phyloP scores from a whole-genome alignment of 495 filamentous ascomycete genomes.

The Hypoxylon perforatum region DNA sequence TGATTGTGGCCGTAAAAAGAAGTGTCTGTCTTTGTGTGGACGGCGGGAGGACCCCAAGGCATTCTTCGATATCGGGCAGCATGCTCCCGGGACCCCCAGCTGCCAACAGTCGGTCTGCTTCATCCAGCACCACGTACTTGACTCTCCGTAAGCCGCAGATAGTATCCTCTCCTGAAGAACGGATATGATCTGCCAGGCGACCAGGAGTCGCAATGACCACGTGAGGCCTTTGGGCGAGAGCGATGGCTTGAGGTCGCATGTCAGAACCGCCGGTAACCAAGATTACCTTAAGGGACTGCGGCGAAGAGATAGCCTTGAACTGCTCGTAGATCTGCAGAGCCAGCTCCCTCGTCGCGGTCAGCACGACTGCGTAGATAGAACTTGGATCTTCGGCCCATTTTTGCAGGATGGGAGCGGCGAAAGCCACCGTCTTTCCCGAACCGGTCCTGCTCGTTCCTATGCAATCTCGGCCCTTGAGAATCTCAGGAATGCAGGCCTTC shows the following conservation, averaged over 20 bases:
- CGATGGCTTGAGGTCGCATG: conserved; percentile 89
- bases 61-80: conserved; percentile 92
- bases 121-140: conserved; percentile 90
- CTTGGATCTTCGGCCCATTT: conserved; percentile 92
- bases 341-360: conserved; percentile 93
- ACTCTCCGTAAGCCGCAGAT: conserved; percentile 79
- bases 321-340: conserved; percentile 97
- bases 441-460: conserved; percentile 95
- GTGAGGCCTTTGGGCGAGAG: conserved; percentile 82
- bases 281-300: conserved; percentile 83
- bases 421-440: conserved; percentile 99
- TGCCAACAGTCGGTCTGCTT: conserved; percentile 91
- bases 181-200: conserved; percentile 92
- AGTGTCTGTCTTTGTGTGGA: conserved; percentile 71
- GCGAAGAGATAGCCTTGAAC: conserved; percentile 87
- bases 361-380: conserved; percentile 87
- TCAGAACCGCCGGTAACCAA: conserved; percentile 92
- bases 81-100: conserved; percentile 78
- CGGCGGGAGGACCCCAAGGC: conserved; percentile 81
- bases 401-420: conserved; percentile 92
- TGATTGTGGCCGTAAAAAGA: conserved; percentile 97
- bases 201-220: conserved; percentile 95
- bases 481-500: conserved; percentile 87
- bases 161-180: conserved; percentile 88
- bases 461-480: conserved; percentile 88